Percentiles rank a stretch among this genome's conserved stretches.
phyloP scores from a whole-genome alignment of 2,329 filamentous ascomycete genomes.

The Ophiostoma pallidulum region DNA sequence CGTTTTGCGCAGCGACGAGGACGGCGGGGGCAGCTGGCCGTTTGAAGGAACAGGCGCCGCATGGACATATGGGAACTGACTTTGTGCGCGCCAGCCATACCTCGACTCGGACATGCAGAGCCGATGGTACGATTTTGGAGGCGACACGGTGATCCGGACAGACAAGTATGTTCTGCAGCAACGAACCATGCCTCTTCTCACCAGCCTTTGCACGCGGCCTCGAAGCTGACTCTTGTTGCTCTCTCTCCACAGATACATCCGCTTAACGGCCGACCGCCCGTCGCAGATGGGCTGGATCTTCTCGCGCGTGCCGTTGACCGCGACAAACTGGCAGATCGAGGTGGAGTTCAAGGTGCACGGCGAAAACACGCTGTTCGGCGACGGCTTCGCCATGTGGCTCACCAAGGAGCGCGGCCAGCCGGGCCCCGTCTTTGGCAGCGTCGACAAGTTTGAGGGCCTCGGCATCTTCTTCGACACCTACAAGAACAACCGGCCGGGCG shows the following conservation, averaged over 20 bases:
- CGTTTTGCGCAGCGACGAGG: too few species aligned
- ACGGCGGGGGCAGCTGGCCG: too few species aligned
- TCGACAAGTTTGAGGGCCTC: conserved; percentile 85
- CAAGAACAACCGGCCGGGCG: conserved; percentile 96
- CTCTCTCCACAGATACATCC: conserved; percentile 90
- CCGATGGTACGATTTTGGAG: conserved; percentile 98
- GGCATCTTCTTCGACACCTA: conserved; percentile 97
- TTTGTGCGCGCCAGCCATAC: conserved; percentile 57
- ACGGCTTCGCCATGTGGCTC: conserved; percentile 96
- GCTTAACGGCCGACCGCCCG: conserved; percentile 79
- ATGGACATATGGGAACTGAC: neutral
- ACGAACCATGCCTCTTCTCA: neutral
- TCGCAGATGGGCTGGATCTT: conserved; percentile 92
- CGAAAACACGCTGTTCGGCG: conserved; percentile 80
- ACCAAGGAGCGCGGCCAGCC: conserved; percentile 78
- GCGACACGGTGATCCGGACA: conserved; percentile 75
- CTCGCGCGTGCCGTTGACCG: conserved; percentile 86
- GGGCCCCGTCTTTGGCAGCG: conserved; percentile 79
- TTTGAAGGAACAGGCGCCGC: too few species aligned
- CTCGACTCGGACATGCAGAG: conserved; percentile 97
- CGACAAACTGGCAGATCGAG: conserved; percentile 98
- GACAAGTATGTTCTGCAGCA: conserved; percentile 46
- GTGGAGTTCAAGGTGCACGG: conserved; percentile 93
- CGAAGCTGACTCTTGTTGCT: neutral
- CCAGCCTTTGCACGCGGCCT: neutral